Conservation (phyloP, 805 yeast genomes). For the Metschnikowia lachancei region DNA sequence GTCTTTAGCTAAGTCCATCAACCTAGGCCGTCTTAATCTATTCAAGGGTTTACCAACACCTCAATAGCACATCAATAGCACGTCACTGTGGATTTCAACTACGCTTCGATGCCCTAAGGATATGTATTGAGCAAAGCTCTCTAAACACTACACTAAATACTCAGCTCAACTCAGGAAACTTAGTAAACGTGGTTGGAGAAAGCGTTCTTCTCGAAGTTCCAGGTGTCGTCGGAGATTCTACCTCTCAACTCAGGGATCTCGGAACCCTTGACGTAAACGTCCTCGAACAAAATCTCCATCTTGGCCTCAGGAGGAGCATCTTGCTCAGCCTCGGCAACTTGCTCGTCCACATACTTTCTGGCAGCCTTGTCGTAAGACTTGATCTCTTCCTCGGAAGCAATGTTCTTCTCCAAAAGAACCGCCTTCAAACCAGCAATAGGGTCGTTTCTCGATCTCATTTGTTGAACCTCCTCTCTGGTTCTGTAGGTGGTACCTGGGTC, state of each 20-base stretch:
- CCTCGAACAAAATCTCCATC: constrained; percentile 92
- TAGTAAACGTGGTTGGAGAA: constrained; percentile 48
- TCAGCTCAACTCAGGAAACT: constrained; percentile 7
- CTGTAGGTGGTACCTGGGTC: constrained; percentile 99
- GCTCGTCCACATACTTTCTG: constrained; percentile 92
- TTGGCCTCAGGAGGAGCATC: constrained; percentile 94
- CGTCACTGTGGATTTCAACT: no score
- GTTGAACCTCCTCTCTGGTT: constrained; percentile 99
- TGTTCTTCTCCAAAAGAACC: constrained; percentile 72
- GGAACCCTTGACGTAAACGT: constrained; percentile 91
- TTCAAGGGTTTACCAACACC: no score
- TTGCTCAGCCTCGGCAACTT: constrained; percentile 89
- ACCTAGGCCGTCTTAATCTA: no score
- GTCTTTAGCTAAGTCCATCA: no score
- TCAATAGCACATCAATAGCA: no score
- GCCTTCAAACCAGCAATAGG: constrained; percentile 96
- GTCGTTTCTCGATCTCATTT: constrained; percentile 98
- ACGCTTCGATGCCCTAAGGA: no score
- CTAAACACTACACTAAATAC: no score
- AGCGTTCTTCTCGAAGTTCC: constrained; percentile 64
- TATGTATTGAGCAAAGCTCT: no score
- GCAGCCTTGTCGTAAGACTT: constrained; percentile 94
- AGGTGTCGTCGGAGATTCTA: constrained; percentile 92
- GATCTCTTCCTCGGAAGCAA: constrained; percentile 93
- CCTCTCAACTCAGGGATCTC: constrained; percentile 94